Evolutionary conservation across 2,329 filamentous ascomycete species (phyloP).

Genomic region (Ophiostoma angusticollis): DNA sequence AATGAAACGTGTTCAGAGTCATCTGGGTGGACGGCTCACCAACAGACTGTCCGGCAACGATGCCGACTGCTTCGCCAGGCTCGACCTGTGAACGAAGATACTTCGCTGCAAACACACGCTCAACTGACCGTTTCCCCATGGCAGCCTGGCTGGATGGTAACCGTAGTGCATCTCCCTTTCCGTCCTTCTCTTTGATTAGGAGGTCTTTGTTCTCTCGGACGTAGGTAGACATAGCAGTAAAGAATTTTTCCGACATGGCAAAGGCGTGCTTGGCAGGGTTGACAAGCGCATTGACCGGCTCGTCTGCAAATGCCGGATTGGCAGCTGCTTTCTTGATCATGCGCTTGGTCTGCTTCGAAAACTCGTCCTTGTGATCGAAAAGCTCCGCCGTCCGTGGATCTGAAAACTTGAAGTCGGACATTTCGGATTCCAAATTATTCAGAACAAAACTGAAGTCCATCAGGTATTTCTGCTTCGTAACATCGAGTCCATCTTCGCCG

Average conservation of each 20-base stretch:
- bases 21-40: conserved; percentile 98
- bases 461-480: conserved; percentile 86
- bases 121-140: conserved; percentile 58
- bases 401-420: conserved; percentile 58
- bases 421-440: conserved; percentile 70
- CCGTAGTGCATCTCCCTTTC: conserved; percentile 17
- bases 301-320: conserved; percentile 44
- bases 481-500: conserved; percentile 89
- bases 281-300: conserved; percentile 62
- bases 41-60: conserved; percentile 91
- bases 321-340: conserved; percentile 59
- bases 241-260: conserved; percentile 82
- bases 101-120: conserved; percentile 77
- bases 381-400: conserved; percentile 32
- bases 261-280: conserved; percentile 69
- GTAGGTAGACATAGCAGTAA: conserved; percentile 58
- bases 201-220: conserved; percentile 61
- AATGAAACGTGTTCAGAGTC: conserved; percentile 99
- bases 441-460: conserved; percentile 82
- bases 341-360: conserved; percentile 69
- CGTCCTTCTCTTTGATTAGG: conserved; percentile 39
- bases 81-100: conserved; percentile 88
- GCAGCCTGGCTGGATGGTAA: conserved; percentile 22
- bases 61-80: conserved; percentile 90
- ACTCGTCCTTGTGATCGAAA: conserved; percentile 44